Base-by-base conservation (phyloP, 2,329 filamentous ascomycete species). In the Tolypocladium nubicola region DNA sequence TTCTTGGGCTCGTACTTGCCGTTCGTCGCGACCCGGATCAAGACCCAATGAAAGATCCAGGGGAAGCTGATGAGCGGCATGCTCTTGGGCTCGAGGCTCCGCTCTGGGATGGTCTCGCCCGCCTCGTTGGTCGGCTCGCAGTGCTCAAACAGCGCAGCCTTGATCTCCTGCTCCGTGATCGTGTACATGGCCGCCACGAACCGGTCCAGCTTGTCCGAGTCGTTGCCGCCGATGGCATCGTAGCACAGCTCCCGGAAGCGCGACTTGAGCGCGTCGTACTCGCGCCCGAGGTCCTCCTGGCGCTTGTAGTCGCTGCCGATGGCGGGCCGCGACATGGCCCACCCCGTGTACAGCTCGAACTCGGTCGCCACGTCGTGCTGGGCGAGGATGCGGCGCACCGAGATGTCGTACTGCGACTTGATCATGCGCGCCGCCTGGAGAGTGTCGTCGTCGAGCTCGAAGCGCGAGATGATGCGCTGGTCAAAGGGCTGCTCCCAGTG, bases 21-120 rank as follows among this genome's bases (percentile, higher is more conserved):
- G 3, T 66, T 64, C n/a, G 62, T 61, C 5, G 65, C 70, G 37
- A 74, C 64, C 16, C 69, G 66, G 41, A 69, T 66, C 63, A 74
- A 61, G 35, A 90, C 81, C 50, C 80, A 79, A 14, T 85, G 79
- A 61, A 97, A 96, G 2, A 97, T 76, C 94, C 94, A 99, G 0
- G 94, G 93, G 64, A 97, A 97, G 59, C 87, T 94, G 64, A 97
- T 94, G 10, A 97, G 75, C 0, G 94, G 93, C 78, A 91, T 87
- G 2, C 75, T 73, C 10, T 75, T 75, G 2, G 76, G 65, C 13
- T 71, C 60, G 8, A 60, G 59, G 33, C 54, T 60, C 2, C 59
- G 59, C 41, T 63, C 55, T 45, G 63, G 61, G 53, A 64, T 33
- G 5, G 61, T 59, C n/a, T 56, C 55, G 19, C 69, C 76, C 8